Conservation (phyloP, 129 eudicot genomes). For the Centella asiatica region DNA sequence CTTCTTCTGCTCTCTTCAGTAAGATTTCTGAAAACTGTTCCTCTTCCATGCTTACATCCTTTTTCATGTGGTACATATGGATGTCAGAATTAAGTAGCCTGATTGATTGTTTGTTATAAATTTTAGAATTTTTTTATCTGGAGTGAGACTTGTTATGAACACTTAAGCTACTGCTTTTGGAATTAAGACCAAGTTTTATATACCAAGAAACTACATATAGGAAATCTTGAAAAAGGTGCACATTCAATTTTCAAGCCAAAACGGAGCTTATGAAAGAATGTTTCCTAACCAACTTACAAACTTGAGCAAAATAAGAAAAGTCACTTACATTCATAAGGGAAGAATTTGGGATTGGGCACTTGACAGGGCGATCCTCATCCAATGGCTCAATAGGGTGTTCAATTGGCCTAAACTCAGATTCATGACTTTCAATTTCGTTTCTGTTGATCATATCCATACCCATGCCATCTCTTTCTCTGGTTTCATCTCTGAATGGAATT, state of each 20-base stretch:
- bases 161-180: no score
- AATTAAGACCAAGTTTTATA: no score
- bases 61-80: not conserved
- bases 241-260: no score
- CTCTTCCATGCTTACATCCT: constrained; percentile 30
- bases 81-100: not conserved
- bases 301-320: not conserved
- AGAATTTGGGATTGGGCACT: constrained; percentile 47
- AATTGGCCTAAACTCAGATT: constrained; percentile 49
- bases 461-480: constrained; percentile 14
- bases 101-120: not conserved
- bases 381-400: constrained; percentile 56
- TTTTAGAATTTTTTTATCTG: not conserved
- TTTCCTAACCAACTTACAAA: not conserved
- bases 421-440: constrained; percentile 18
- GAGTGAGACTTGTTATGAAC: no score
- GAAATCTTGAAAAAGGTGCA: no score
- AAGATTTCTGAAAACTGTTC: constrained; percentile 19
- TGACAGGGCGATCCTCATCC: constrained; percentile 48
- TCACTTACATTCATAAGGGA: constrained; percentile 28
- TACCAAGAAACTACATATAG: no score
- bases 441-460: constrained; percentile 5
- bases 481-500: constrained; percentile 19
- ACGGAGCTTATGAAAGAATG: no score
- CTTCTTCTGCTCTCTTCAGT: constrained; percentile 24